Conservation (phyloP, 495 filamentous ascomycete species). For the Hyaloscypha variabilis region DNA sequence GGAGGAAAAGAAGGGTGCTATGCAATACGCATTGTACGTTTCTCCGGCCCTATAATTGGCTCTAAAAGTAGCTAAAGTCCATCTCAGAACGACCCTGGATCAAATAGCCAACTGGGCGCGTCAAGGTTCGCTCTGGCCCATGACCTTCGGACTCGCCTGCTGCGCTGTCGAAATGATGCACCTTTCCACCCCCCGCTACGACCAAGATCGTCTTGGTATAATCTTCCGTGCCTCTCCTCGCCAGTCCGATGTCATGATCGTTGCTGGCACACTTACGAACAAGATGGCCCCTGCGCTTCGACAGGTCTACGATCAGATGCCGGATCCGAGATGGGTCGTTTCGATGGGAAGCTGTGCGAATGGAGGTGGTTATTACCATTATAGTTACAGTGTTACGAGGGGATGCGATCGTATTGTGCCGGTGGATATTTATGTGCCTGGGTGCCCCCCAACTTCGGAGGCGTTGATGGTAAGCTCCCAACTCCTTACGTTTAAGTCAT, state of each 20-base stretch:
- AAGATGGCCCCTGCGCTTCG: constrained; percentile 96
- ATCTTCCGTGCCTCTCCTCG: constrained; percentile 96
- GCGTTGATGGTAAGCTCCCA: constrained; percentile 66
- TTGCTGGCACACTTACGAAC: constrained; percentile 93
- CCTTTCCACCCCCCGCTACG: constrained; percentile 91
- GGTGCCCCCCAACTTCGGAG: constrained; percentile 88
- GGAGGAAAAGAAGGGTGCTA: constrained; percentile 88
- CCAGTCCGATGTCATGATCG: constrained; percentile 98
- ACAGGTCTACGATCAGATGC: constrained; percentile 98
- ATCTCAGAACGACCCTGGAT: constrained; percentile 80
- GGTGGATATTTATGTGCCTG: constrained; percentile 91
- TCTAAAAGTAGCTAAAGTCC: not conserved
- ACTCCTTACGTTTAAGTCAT: not conserved
- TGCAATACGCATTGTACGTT: constrained; percentile 96
- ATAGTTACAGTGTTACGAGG: constrained; percentile 85
- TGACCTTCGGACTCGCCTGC: constrained; percentile 97
- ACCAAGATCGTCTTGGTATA: constrained; percentile 93
- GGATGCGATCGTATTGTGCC: constrained; percentile 91
- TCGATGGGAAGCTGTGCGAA: constrained; percentile 92
- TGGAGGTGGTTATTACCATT: constrained; percentile 93
- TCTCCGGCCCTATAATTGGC: not conserved
- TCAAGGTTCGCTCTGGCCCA: constrained; percentile 92
- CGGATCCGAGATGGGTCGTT: constrained; percentile 90
- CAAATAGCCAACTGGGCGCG: constrained; percentile 93
- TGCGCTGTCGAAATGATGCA: constrained; percentile 99